phyloP scores from a whole-genome alignment of 2,329 filamentous ascomycete species.

The Ceratocystis harringtonii region DNA sequence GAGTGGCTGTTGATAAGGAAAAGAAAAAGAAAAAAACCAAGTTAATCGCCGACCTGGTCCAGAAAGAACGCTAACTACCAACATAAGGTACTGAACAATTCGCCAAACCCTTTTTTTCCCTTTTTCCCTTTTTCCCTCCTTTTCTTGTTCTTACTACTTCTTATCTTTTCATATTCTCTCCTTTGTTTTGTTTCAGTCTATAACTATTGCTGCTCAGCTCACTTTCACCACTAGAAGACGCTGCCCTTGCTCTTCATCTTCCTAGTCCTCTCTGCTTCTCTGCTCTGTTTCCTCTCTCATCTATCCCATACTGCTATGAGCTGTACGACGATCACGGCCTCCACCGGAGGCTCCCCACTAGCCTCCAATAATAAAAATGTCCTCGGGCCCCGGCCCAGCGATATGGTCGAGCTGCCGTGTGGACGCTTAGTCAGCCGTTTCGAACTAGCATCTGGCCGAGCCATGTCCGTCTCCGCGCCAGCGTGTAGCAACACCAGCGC shows the following conservation, averaged over 20 bases:
- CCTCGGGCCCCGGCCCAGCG: not conserved
- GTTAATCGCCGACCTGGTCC: no score
- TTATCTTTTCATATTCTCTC: no score
- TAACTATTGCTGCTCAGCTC: not conserved
- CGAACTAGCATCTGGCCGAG: not conserved
- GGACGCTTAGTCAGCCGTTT: conserved; percentile 3
- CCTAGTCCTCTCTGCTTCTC: not conserved
- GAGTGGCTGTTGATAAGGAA: no score
- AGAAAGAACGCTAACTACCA: no score
- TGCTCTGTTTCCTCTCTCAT: not conserved
- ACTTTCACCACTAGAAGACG: not conserved
- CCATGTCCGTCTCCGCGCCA: not conserved
- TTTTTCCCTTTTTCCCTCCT: no score
- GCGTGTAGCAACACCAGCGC: not conserved
- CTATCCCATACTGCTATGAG: not conserved
- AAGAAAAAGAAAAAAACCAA: no score
- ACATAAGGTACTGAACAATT: no score
- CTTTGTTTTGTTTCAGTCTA: not conserved
- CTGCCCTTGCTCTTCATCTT: not conserved
- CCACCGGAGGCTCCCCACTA: not conserved
- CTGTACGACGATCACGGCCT: not conserved
- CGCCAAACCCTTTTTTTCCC: no score
- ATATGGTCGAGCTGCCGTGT: conserved; percentile 8
- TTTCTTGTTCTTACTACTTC: no score
- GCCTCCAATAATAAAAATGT: not conserved